These are phyloP conservation scores for Fusarium succisae DNA, from an alignment of 2,329 filamentous ascomycete species.

Conservation along the genomic window DNA sequence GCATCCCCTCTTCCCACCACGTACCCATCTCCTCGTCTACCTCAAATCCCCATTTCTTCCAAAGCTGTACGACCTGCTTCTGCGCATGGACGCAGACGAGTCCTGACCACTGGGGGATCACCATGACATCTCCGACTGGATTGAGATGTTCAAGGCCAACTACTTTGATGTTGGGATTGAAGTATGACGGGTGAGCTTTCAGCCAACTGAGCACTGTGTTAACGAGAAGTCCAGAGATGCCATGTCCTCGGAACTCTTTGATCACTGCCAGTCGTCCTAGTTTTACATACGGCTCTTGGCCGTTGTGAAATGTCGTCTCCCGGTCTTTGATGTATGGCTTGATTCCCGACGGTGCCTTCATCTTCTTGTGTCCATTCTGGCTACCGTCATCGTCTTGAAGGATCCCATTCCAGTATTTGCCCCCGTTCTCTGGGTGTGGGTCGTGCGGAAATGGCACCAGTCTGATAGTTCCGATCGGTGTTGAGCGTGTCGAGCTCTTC, in stretches of 20 bases:
- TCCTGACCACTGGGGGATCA: constrained; percentile 73
- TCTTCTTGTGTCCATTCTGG: constrained; percentile 16
- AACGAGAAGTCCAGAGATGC: constrained; percentile 73
- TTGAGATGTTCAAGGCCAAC: constrained; percentile 56
- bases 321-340: constrained; percentile 50
- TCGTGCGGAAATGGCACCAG: constrained; percentile 83
- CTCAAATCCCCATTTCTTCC: constrained; percentile 77
- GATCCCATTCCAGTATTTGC: constrained; percentile 57
- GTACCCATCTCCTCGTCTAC: constrained; percentile 76
- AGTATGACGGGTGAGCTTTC: constrained; percentile 64
- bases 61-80: constrained; percentile 69
- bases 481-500: constrained; percentile 55
- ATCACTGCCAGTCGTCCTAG: constrained; percentile 80
- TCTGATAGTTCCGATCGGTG: constrained; percentile 77
- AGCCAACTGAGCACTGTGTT: constrained; percentile 76
- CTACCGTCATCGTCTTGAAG: constrained; percentile 43
- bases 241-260: constrained; percentile 69
- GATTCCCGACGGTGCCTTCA: background rate
- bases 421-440: constrained; percentile 66
- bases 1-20: constrained; percentile 87
- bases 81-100: constrained; percentile 85
- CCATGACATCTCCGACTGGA: constrained; percentile 46
- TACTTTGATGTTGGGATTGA: constrained; percentile 59
- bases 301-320: constrained; percentile 64
- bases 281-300: constrained; percentile 81